These are phyloP conservation scores for Phytophthora colocasiae DNA, from an alignment of 352 stramenopile genomes.

Conservation along the genomic window DNA sequence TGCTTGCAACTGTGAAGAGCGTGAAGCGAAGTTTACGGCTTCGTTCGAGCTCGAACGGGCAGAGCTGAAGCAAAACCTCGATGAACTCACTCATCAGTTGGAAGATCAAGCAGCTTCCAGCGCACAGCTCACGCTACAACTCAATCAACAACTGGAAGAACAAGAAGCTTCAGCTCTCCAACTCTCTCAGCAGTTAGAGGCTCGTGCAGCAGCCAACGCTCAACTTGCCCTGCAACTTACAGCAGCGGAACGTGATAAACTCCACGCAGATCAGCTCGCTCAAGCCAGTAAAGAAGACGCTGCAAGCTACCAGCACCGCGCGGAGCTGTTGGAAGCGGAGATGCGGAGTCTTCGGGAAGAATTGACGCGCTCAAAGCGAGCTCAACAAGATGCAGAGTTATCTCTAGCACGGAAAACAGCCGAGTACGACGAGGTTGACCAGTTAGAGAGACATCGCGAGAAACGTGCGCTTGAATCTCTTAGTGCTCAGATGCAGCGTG, in stretches of 20 bases:
- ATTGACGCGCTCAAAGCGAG: conserved; percentile 26
- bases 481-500: conserved; percentile 58
- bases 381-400: conserved; percentile 29
- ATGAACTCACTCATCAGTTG: conserved; percentile 43
- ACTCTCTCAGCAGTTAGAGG: conserved; percentile 35
- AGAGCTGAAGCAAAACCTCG: conserved; percentile 31
- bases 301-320: conserved; percentile 21
- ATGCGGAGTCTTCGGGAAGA: conserved; percentile 27
- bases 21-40: conserved; percentile 16
- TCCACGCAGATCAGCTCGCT: conserved; percentile 26
- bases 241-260: conserved; percentile 22
- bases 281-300: conserved; percentile 24
- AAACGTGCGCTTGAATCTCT: conserved; percentile 57
- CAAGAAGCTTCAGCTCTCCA: conserved; percentile 9
- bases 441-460: conserved; percentile 49
- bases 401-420: conserved; percentile 20
- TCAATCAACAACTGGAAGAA: conserved; percentile 40
- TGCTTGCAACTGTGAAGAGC: conserved; percentile 30
- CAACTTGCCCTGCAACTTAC: conserved; percentile 44
- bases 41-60: conserved; percentile 38
- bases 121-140: conserved; percentile 14
- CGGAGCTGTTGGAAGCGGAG: conserved; percentile 28
- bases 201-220: conserved; percentile 29
- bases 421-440: conserved; percentile 47
- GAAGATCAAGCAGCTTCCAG: conserved; percentile 16